These are phyloP conservation scores for Phaffia rhodozyma DNA, from an alignment of 1,284 basidiomycete genomes.

Conservation along the genomic window DNA sequence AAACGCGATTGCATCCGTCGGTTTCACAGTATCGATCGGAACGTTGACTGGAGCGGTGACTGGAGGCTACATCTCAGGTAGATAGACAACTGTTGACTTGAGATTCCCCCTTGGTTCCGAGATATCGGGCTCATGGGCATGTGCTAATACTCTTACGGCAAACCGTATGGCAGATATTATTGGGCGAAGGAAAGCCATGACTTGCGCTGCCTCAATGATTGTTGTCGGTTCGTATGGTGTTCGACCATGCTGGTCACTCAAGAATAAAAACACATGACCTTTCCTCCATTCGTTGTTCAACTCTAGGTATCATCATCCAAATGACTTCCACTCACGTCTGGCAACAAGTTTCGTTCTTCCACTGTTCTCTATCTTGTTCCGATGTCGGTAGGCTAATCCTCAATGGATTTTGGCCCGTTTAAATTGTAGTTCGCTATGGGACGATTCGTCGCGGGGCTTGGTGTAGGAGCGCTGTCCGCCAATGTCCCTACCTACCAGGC, in stretches of 20 bases:
- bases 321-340: neutral
- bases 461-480: slow-evolving; percentile 58
- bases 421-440: slow-evolving; percentile 44
- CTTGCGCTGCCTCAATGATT: slow-evolving; percentile 53
- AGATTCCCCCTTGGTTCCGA: too few species aligned
- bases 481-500: slow-evolving; percentile 51
- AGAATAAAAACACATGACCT: slow-evolving; percentile 44
- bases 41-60: slow-evolving; percentile 49
- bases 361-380: neutral
- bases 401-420: slow-evolving; percentile 21
- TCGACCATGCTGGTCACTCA: slow-evolving; percentile 46
- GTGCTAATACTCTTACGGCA: too few species aligned
- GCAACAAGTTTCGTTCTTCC: slow-evolving; percentile 5
- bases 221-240: slow-evolving; percentile 53
- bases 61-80: slow-evolving; percentile 39
- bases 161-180: slow-evolving; percentile 44
- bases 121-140: too few species aligned
- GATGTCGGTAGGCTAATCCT: neutral
- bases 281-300: neutral
- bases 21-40: slow-evolving; percentile 40
- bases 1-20: neutral
- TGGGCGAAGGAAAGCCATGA: slow-evolving; percentile 60
- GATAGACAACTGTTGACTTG: too few species aligned
- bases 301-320: slow-evolving; percentile 23
- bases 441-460: slow-evolving; percentile 53